Base-by-base conservation (phyloP, 179 eudicot species). In the Silene coronaria region DNA sequence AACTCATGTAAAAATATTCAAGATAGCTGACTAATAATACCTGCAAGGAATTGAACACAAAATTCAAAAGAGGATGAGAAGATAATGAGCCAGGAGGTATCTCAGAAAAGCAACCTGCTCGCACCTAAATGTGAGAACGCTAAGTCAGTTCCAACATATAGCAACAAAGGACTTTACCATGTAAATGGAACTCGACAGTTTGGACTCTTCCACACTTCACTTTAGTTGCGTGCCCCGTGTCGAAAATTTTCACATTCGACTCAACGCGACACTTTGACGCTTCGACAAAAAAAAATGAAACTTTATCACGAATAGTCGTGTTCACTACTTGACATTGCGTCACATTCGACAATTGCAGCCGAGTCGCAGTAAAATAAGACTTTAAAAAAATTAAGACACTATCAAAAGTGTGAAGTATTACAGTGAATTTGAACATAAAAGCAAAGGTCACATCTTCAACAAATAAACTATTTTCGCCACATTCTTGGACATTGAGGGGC, bases 71-170 rank as follows among this genome's bases (percentile, higher is more conserved):
- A 66, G 99, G 97, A 78, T 95, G 92, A 69, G 89, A 81, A 83
- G 90, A 85, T 82, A 92, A 84, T 76, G 93, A 92, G 78, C 88
- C 82, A 36, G 84, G 80, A 78, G 91, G 86, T 86, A 88, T 77
- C 74, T 90, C 96, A 46, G 87, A 88, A 77, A 95, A 90, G 87
- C 97, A 95, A 36, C 99, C 97, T 66, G 89, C 96, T 80, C 95
- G 96, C 79, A 92, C 97, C 99, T 95, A 87, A 67, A 81, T 76
- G 67, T 76, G 27, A 75, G 75, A 67, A 75, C 21, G 28, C 26
- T 13, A 16, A 62, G 28, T 61, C 69, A 38, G 68, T 78, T 75
- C 53, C 60, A 53, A 26, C 13, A 38, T 58, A 36, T n/a, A 71
- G 82, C 57, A 68, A 21, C 26, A 53, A 53, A 76, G 28, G 38